Conservation (phyloP, 176 grass and related monocot species). For the Hordeum vulgare region DNA sequence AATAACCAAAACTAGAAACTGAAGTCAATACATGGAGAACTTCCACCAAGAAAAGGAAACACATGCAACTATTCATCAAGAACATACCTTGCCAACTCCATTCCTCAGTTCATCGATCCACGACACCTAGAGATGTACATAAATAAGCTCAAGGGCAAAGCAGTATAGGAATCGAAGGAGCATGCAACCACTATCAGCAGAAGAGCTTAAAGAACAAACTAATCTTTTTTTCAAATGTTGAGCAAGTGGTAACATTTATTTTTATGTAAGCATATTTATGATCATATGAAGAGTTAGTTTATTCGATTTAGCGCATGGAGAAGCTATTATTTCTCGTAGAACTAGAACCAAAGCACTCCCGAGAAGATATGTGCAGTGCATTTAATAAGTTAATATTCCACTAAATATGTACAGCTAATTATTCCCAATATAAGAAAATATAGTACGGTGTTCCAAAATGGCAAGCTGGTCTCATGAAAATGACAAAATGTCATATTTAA, state of each 20-base stretch:
- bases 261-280: background rate
- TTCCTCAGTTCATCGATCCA: constrained; percentile 58
- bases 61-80: background rate
- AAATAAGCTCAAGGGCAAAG: background rate
- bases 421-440: no score
- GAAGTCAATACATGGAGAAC: background rate
- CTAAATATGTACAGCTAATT: no score
- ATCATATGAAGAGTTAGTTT: no score
- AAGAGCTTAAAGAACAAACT: background rate
- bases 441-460: background rate
- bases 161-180: constrained; percentile 1
- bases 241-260: background rate
- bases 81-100: background rate
- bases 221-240: background rate
- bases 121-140: constrained; percentile 41
- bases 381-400: no score
- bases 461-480: background rate
- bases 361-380: no score
- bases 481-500: background rate
- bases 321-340: no score
- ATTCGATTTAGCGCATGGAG: no score
- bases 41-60: background rate
- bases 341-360: no score
- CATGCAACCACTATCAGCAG: background rate
- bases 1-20: background rate